Evolutionary conservation across 805 yeast species (phyloP), one percentile per base, ranked within the genome.

Genomic region (Spathaspora arborariae): DNA sequence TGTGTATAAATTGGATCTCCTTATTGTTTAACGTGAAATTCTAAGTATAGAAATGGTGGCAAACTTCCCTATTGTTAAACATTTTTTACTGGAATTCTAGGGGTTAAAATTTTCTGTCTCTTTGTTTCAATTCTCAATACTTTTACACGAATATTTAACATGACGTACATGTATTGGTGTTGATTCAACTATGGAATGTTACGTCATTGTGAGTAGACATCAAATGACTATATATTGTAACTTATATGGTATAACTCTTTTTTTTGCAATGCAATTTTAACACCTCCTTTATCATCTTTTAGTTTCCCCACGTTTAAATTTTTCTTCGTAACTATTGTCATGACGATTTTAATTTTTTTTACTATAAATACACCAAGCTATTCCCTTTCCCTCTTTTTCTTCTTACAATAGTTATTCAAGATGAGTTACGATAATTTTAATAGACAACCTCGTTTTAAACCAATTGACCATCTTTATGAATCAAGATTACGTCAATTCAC

Each of bases 401-500:
- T 24, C 11, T 24, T 9, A 24, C 8, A 22, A 22, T 8, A 22
- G 24, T 30, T 30, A 15, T 30, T 30, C 35, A 37, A 16, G 20
- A 54, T 52, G 56, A 45, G 55, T 20, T 61, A 61, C 46, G 53
- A 51, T 6, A 51, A 54, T 37, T 50, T 47, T 48, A 58, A 51
- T 46, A 52, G 57, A 45, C 76, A 72, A 51, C 96, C 96, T 2
- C 80, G 78, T 37, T 83, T 87, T 55, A 85, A 86, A 58, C 89
- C 90, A 51, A 80, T 88, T 39, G 90, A 87, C 59, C 74, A 79
- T 35, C 76, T 89, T 47, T 89, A 84, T 59, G 84, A 81, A 52
- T 76, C 80, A 56, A 74, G 96, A 40, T 69, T 90, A 50, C 75
- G 89, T 39, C 95, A 85, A 55, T 89, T 89, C 72, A 79, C 80